Percentiles rank a stretch among this genome's conserved stretches.
Conservation (phyloP, 371 early-diverging fungal genomes). For the Mortierella sp. region DNA sequence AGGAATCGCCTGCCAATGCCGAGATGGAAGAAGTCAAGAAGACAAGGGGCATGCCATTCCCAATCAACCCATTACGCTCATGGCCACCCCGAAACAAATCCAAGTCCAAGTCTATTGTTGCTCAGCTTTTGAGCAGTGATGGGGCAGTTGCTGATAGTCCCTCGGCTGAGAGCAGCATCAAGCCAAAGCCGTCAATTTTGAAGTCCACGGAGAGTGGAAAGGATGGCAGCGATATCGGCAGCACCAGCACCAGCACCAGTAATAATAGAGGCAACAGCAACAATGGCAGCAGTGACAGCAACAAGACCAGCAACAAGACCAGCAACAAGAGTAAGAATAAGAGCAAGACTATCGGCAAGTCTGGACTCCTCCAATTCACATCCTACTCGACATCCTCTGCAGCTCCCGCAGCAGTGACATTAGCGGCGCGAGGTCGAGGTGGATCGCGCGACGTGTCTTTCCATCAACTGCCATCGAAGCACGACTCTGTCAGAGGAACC, state of each 20-base stretch:
- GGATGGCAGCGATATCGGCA: too few species aligned
- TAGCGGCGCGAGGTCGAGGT: slow-evolving; percentile 14
- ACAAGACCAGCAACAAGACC: neutral
- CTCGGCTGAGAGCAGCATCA: neutral
- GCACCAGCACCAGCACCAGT: too few species aligned
- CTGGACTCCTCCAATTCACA: neutral
- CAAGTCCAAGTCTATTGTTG: slow-evolving; percentile 12
- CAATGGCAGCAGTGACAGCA: too few species aligned
- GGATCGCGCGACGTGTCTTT: slow-evolving; percentile 3
- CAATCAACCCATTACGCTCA: slow-evolving; percentile 5
- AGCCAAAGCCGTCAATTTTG: neutral
- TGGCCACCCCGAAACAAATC: slow-evolving; percentile 20
- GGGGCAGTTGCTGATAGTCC: neutral
- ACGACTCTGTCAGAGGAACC: slow-evolving; percentile 7
- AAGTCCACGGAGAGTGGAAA: neutral
- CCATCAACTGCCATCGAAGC: slow-evolving; percentile 10
- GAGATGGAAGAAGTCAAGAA: neutral
- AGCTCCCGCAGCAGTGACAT: slow-evolving; percentile 17
- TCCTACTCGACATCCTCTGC: slow-evolving; percentile 7
- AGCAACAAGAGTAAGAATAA: neutral
- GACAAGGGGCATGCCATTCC: neutral
- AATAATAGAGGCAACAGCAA: slow-evolving; percentile 1
- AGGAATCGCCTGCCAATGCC: neutral
- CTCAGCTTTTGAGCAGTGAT: slow-evolving; percentile 3
- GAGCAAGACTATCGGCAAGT: slow-evolving; percentile 13